A percentile compares a stretch with the other conserved stretches of the same genome.
These are phyloP conservation scores for Cryptococcus depauperatus DNA, from an alignment of 1,284 basidiomycete species.

Conservation along the genomic window DNA sequence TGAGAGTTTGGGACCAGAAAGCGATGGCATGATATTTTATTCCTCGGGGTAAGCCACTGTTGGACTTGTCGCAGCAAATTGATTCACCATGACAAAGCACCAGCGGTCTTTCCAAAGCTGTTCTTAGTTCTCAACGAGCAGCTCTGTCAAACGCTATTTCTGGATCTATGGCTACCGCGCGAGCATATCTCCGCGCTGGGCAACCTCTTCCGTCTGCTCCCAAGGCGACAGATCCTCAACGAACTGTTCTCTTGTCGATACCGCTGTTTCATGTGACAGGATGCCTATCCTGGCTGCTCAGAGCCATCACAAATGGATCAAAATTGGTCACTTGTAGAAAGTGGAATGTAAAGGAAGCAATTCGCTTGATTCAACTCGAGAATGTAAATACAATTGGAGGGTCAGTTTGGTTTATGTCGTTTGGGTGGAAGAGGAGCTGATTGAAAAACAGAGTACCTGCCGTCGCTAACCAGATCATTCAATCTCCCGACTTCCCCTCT, in stretches of 20 bases:
- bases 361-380: constrained; percentile 26
- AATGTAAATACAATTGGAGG: constrained; percentile 34
- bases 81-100: constrained; percentile 15
- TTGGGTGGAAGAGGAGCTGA: background rate
- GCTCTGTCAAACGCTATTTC: constrained; percentile 30
- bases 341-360: constrained; percentile 32
- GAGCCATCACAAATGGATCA: constrained; percentile 30
- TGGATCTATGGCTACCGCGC: constrained; percentile 23
- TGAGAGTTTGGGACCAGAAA: constrained; percentile 24
- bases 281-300: constrained; percentile 34
- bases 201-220: constrained; percentile 19
- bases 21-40: constrained; percentile 41
- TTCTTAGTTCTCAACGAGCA: constrained; percentile 36
- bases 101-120: constrained; percentile 34
- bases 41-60: constrained; percentile 28
- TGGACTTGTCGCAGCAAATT: background rate
- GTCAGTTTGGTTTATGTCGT: constrained; percentile 16
- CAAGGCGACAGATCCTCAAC: constrained; percentile 18
- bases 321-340: constrained; percentile 32
- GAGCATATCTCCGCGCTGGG: constrained; percentile 31
- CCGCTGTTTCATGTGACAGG: constrained; percentile 43
- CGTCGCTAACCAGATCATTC: constrained; percentile 30
- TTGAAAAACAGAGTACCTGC: constrained; percentile 31
- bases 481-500: constrained; percentile 26
- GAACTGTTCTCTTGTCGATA: constrained; percentile 31